Evolutionary conservation across 805 yeast species (phyloP), one percentile per base, ranked within the genome.

Genomic region (Pichia gijzeniarum): DNA sequence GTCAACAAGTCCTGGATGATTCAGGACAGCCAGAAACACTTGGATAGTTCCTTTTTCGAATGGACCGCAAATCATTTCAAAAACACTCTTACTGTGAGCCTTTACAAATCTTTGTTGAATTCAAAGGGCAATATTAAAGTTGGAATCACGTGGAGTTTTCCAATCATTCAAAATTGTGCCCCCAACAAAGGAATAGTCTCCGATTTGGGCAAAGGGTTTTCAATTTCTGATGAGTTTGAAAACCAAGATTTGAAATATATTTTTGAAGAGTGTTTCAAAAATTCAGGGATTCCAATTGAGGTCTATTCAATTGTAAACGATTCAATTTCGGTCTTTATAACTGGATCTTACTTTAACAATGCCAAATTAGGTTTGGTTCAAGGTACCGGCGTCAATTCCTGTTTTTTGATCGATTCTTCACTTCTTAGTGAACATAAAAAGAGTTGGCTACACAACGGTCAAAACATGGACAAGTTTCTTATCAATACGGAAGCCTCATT

Each of bases 351-450:
- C 13, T 50, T 60, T 16, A 51, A 55, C 12, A 48, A 64, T 2
- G 69, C 72, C 44, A 56, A 63, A 45, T 53, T 81, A 38, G 83
- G 85, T 0, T 52, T 82, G 52, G 84, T 82, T 3, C 60, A 82
- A 41, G 89, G 90, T 1, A 82, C 90, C 3, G 90, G 90, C 1
- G 60, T 77, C 43, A 82, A 82, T 53, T 59, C 77, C 31, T 77
- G 79, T 62, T 66, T 77, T 63, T 53, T 65, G 17, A 22, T 59
- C 7, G 50, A 58, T 9, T 40, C 49, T 2, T 31, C 38, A 2
- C 58, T 77, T 19, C 50, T 70, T 39, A 16, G 36, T 21, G 5
- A 12, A 6, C 5, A 9, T 17, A 43, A 20, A 18, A 35, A 22
- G 20, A 18, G 17, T 5, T 30, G 21, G 14, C 35, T 28, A 30